Conservation (phyloP, 1,284 basidiomycete genomes). For the Tilletia walkeri region DNA sequence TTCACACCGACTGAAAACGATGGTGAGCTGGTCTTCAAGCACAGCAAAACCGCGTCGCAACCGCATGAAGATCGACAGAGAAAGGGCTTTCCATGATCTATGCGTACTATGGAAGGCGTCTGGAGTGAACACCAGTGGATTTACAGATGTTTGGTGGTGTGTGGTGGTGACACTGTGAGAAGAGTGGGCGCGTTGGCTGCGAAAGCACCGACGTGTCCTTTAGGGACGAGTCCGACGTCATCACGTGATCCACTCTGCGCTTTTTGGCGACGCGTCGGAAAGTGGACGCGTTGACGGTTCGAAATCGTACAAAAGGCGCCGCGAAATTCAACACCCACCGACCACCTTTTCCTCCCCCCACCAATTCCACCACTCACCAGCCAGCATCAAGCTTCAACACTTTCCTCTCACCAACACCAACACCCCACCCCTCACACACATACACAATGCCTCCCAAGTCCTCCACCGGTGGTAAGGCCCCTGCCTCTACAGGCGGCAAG, state of each 20-base stretch:
- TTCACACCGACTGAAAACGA: no score
- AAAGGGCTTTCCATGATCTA: neutral
- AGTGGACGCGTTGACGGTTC: no score
- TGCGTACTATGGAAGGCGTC: neutral
- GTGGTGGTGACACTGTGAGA: neutral
- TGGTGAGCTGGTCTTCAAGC: no score
- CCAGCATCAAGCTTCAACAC: conserved; percentile 29
- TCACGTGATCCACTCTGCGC: neutral
- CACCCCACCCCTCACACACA: conserved; percentile 22
- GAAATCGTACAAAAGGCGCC: no score
- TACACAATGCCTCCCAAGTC: conserved; percentile 52
- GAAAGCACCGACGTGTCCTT: conserved; percentile 12
- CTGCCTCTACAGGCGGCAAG: conserved; percentile 63
- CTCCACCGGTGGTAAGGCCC: conserved; percentile 56
- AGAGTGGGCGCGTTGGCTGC: no score
- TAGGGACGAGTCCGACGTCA: neutral
- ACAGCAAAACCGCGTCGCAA: no score
- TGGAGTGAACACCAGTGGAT: no score
- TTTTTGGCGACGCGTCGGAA: no score
- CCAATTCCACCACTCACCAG: neutral
- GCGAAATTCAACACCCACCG: conserved; percentile 1
- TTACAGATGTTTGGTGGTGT: neutral
- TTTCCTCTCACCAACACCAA: conserved; percentile 18
- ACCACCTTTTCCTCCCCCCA: neutral
- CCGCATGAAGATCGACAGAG: no score